Conservation (phyloP, 192 early-diverging fungal species). For the Phlyctochytrium arcticum region DNA sequence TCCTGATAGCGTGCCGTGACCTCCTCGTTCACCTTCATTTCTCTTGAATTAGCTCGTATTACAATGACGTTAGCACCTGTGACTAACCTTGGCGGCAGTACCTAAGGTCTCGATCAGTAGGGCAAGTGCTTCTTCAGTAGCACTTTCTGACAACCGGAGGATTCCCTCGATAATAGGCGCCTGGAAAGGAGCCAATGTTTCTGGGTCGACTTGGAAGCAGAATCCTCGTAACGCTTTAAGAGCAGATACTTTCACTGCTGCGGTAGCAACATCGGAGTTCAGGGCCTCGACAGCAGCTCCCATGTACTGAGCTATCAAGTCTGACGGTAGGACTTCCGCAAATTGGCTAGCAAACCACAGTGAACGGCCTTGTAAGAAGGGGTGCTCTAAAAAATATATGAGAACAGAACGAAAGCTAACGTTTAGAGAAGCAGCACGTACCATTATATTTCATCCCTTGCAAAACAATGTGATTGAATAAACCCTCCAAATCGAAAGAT, state of each 20-base stretch:
- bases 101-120: constrained; percentile 66
- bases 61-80: background rate
- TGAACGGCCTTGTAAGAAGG: constrained; percentile 86
- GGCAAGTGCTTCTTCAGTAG: constrained; percentile 63
- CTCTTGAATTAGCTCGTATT: background rate
- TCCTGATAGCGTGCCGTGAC: constrained; percentile 72
- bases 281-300: constrained; percentile 72
- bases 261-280: constrained; percentile 37
- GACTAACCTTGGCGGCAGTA: constrained; percentile 52
- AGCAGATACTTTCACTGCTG: constrained; percentile 67
- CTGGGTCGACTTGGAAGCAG: background rate
- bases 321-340: constrained; percentile 62
- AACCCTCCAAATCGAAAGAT: constrained; percentile 64
- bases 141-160: constrained; percentile 48
- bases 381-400: constrained; percentile 43
- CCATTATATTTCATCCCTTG: constrained; percentile 58
- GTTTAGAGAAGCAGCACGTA: constrained; percentile 15
- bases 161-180: constrained; percentile 59
- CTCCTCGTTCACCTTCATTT: constrained; percentile 55
- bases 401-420: background rate
- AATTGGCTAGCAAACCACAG: constrained; percentile 84
- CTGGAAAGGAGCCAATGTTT: constrained; percentile 42
- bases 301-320: constrained; percentile 69
- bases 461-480: constrained; percentile 82
- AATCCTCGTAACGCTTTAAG: constrained; percentile 60